Evolutionary conservation across 768 basidiomycete genomes (phyloP), one percentile per base, ranked within the genome.

Genomic region (Serendipita indica): DNA sequence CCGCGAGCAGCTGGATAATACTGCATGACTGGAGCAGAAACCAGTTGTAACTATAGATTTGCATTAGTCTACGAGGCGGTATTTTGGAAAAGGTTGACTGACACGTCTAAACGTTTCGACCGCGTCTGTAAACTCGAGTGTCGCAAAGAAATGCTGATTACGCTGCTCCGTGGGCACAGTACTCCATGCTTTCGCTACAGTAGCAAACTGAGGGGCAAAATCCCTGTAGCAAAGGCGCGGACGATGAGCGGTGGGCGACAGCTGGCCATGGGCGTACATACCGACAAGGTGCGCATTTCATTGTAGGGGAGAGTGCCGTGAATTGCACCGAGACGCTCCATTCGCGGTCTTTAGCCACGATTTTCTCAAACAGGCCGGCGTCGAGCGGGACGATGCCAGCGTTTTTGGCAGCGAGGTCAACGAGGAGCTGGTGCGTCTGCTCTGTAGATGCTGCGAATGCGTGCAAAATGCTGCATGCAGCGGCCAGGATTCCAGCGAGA

Each of bases 281-380:
- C 49, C 49, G 49, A 54, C 96, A 99, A 45, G 93, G 94, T n/a
- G 68, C 69, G 69, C 96, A 99, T 69, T 83, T 86, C 67, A 89
- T 82, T 62, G 82, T 77, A 7, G 79, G 72, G 64, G 83, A 84
- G 62, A 96, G 70, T 0, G 96, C 96, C 1, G 96, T 99, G 68
- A 98, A 78, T 12, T 91, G 83, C 57, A 99, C 75, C 3, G 84
- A 75, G n/a, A 83, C 82, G 1, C 86, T 86, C 84, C 93, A 99
- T 63, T 84, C 81, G 62, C 96, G 83, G 61, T 82, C 76, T 6
- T 84, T 77, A 3, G 78, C 70, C 2, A 83, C 83, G 63, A 98
- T 72, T 59, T 92, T 74, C 66, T 92, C 86, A 70, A 82, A 99
- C 2, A 78, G 74, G 28, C 74, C 74, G 28, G 82, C 73, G 71